Percentiles rank a stretch among this genome's conserved stretches.
phyloP scores from a whole-genome alignment of 2,329 filamentous ascomycete species.

The Cercospora sp. region DNA sequence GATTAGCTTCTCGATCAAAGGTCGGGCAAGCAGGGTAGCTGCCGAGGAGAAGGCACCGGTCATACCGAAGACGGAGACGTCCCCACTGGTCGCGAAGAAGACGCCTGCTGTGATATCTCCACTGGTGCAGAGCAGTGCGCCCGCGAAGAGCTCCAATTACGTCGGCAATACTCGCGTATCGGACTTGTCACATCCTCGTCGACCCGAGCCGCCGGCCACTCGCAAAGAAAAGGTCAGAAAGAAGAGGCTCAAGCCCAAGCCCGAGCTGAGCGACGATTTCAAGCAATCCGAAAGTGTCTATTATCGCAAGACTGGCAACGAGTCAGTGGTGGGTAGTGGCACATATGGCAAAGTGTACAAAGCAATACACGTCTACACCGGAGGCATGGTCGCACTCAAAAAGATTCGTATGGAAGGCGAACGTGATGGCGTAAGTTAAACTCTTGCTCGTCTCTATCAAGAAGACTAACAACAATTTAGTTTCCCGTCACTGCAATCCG shows the following conservation, averaged over 20 bases:
- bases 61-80: constrained; percentile 32
- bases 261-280: constrained; percentile 70
- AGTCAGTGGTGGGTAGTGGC: constrained; percentile 91
- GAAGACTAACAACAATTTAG: constrained; percentile 37
- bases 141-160: constrained; percentile 39
- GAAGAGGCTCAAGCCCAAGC: constrained; percentile 70
- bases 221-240: constrained; percentile 62
- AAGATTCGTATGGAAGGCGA: constrained; percentile 93
- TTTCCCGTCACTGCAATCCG: constrained; percentile 89
- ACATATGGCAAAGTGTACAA: constrained; percentile 97
- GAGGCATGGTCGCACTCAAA: constrained; percentile 79
- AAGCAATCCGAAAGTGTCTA: constrained; percentile 84
- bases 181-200: constrained; percentile 24
- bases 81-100: constrained; percentile 54
- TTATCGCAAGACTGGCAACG: constrained; percentile 93
- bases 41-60: constrained; percentile 32
- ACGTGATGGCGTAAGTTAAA: constrained; percentile 65
- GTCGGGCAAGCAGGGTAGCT: constrained; percentile 58
- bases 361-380: constrained; percentile 88
- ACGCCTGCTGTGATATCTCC: constrained; percentile 34
- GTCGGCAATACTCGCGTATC: constrained; percentile 37
- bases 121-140: constrained; percentile 32
- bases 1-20: constrained; percentile 93
- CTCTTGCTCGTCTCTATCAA: neutral
- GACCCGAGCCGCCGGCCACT: constrained; percentile 27